Evolutionary conservation across 805 yeast genomes (phyloP), one percentile per base, ranked within the genome.

Genomic region (Kuraishia molischiana): DNA sequence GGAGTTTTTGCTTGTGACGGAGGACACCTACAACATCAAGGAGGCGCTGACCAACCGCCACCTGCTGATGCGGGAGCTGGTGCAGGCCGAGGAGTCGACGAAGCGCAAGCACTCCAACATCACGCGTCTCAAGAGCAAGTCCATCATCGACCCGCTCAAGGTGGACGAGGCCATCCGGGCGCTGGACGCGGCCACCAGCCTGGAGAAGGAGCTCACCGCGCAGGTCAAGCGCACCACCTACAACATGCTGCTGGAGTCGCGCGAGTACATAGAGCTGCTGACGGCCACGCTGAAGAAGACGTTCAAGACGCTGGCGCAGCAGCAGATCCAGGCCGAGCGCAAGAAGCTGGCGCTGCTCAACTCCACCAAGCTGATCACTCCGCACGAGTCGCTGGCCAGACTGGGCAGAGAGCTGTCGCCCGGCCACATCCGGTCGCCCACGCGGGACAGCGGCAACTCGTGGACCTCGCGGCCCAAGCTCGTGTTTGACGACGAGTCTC

Each of bases 41-140:
- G 98, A 92, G 59, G 81, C 95, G 0, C 64, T 92, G 38, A 92
- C 98, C 0, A 89, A 90, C 59, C 69, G 98, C 41, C 95, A 92
- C 56, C 66, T 92, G 40, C 61, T 90, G 29, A 92, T 92, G 95
- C 72, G 97, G 38, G 98, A 92, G 46, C 64, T 86, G 37, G 51
- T 74, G 24, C 82, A 75, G 51, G 89, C 96, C 2, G 95, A 89
- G 55, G 74, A 77, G 5, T 74, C 67, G 40, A 77, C 95, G 1
- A 76, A 72, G 47, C 60, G 72, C 22, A 82, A 76, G 49, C 95
- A 85, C 49, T 72, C 75, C 35, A 68, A 74, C 4, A 94, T 95
- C 1, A 68, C 74, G 6, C 78, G 79, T 49, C 68, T 86, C 39
- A 83, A 85, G 48, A 75, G 75, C 38, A 78, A 73, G 48, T 66